These are phyloP conservation scores for Diospyros kaki DNA, from an alignment of 148 eudicot species.

Conservation along the genomic window DNA sequence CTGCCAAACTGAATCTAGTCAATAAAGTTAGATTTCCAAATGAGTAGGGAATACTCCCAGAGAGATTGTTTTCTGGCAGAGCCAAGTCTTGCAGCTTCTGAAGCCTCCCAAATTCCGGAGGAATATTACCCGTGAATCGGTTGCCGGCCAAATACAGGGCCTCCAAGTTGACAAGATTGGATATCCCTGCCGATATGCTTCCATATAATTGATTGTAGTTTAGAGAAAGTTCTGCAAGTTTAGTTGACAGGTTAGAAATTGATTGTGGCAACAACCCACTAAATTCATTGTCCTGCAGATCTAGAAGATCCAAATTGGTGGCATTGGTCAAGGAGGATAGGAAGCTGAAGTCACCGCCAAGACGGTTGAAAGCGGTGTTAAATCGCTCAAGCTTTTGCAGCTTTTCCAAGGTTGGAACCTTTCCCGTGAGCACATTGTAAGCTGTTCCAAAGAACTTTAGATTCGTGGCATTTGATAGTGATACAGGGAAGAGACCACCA, in stretches of 20 bases:
- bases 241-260: slow-evolving; percentile 12
- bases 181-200: slow-evolving; percentile 7
- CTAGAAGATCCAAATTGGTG: neutral
- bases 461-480: neutral
- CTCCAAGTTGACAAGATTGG: slow-evolving; percentile 2
- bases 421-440: neutral
- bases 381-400: neutral
- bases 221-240: neutral
- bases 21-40: slow-evolving; percentile 15
- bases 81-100: neutral
- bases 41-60: slow-evolving; percentile 9
- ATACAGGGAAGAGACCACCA: neutral
- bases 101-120: slow-evolving; percentile 9
- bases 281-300: neutral
- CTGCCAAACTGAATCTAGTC: neutral
- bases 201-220: neutral
- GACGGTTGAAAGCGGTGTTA: neutral
- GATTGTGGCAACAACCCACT: neutral
- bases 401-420: neutral
- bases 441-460: neutral
- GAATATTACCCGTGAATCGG: slow-evolving; percentile 10
- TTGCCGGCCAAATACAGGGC: neutral
- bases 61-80: neutral
- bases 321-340: slow-evolving; percentile 11
- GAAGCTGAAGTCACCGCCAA: slow-evolving; percentile 6